Evolutionary conservation across 2,329 filamentous ascomycete genomes (phyloP).

Genomic region (Cladosporium sp.): DNA sequence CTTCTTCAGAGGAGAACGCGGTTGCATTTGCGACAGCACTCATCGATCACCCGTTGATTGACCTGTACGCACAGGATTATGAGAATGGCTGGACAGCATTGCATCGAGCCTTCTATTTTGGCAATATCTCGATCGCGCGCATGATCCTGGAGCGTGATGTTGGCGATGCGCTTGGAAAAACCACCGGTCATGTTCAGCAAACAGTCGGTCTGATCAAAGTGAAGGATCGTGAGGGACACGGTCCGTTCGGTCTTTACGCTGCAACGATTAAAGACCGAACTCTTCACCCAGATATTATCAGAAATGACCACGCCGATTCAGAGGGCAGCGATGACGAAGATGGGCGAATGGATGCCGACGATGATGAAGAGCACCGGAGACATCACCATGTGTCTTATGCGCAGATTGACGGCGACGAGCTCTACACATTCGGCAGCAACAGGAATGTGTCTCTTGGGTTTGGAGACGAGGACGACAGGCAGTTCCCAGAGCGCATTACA

Average conservation of each 20-base stretch:
- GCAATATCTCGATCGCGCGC: slow-evolving; percentile 82
- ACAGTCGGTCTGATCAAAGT: slow-evolving; percentile 81
- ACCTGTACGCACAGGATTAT: slow-evolving; percentile 79
- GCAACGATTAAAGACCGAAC: slow-evolving; percentile 77
- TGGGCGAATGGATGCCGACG: slow-evolving; percentile 52
- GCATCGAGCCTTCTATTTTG: slow-evolving; percentile 84
- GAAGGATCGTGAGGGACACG: slow-evolving; percentile 92
- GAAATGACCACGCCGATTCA: slow-evolving; percentile 29
- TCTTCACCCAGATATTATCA: slow-evolving; percentile 42
- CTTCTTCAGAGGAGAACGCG: slow-evolving; percentile 66
- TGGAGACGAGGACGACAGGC: slow-evolving; percentile 91
- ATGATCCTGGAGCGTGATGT: slow-evolving; percentile 76
- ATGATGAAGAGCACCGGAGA: slow-evolving; percentile 36
- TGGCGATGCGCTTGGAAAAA: slow-evolving; percentile 60
- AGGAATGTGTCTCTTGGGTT: slow-evolving; percentile 90
- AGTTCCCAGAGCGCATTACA: slow-evolving; percentile 81
- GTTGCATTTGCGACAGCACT: slow-evolving; percentile 72
- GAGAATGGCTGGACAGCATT: slow-evolving; percentile 97
- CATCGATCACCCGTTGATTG: slow-evolving; percentile 75
- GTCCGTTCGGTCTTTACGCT: slow-evolving; percentile 89
- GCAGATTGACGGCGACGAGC: slow-evolving; percentile 66
- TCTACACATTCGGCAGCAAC: slow-evolving; percentile 94
- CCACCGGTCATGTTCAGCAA: slow-evolving; percentile 55
- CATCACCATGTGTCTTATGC: slow-evolving; percentile 19
- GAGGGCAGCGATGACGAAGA: slow-evolving; percentile 36